Evolutionary conservation across 768 basidiomycete genomes (phyloP), one percentile per base, ranked within the genome.

Genomic region (Coprinopsis marcescibilis): DNA sequence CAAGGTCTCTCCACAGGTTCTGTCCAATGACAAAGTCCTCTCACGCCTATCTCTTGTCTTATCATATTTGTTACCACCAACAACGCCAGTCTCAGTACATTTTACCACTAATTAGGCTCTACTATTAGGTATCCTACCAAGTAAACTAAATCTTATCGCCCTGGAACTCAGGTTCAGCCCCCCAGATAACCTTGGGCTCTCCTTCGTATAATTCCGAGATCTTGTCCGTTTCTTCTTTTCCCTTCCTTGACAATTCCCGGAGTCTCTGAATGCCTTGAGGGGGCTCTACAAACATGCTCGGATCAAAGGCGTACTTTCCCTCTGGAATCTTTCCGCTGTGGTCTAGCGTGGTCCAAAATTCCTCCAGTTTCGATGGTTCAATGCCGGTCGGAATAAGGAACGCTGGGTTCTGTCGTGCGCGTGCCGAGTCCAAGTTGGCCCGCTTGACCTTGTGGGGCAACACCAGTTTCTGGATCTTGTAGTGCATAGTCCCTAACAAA

Each of bases 401-500:
- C 4, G 68, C 68, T 8, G 69, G 67, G 53, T 69, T 70, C 49
- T 81, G 73, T 32, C 80, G 70, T 2, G 59, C 62, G 46, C 61
- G 63, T 7, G 68, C 61, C 1, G 14, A 57, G 2, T 54, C 54
- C 21, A 77, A 61, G 26, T 62, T 58, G 7, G 46, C 19, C 1
- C 66, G 72, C 4, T 81, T 69, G 2, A 67, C 62, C 0, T 50
- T 56, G 3, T 60, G 58, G 3, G 58, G 58, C 11, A 61, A 54
- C 2, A 60, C 46, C 8, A 75, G 67, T 15, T 66, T 69, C 0
- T 64, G 62, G 33, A 89, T 65, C 29, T 69, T 66, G 71, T 83
- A 91, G 11, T 76, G 70, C 17, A 81, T 53, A 1, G 69, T 70
- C 85, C 86, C 88, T 89, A 52, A 20, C 8, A 21, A 30, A 26